Evolutionary conservation across 2,329 filamentous ascomycete species (phyloP), one percentile per base, ranked within the genome.

Genomic region (Trichoderma sp.): DNA sequence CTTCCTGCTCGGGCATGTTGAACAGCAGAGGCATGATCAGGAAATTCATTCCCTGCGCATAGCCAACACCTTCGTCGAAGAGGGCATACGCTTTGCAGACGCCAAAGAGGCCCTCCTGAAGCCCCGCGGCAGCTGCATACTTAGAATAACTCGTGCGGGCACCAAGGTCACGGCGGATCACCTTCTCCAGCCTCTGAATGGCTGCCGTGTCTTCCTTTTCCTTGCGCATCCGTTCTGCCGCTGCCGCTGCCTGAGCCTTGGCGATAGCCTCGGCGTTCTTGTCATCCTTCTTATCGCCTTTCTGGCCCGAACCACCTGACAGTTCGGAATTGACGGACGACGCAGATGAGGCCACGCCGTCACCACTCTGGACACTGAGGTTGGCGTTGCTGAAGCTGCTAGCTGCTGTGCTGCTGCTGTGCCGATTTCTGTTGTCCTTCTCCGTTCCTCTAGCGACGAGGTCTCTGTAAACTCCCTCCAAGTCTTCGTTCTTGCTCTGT

Each of bases 1-100:
- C 94, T 78, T 99, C 95, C 74, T 96, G 93, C 78, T 98, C 94
- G 2, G 93, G 91, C 93, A 98, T 97, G 75, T 97, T 98, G 80
- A 99, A 97, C 1, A 99, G 82, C 19, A 99, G 78, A 26, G 96
- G 95, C 93, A 98, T 98, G 56, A 93, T 91, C 66, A 99, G 87
- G 73, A 99, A 99, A 75, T 98, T 99, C 91, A 99, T 97, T 74
- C 95, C 95, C 77, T 99, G 95, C 0, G 96, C 94, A 76, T 99
- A 99, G 39, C 95, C 94, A 43, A 99, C 95, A 7, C 84, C 90
- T 73, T 97, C 93, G 73, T 99, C 95, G 71, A 93, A 98, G 34
- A 99, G 82, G 15, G 95, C 95, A 78, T 99, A 99, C 1, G 95
- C 93, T 78, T 98, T 99, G 81, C 95, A 99, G 43, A 99, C 87